These are phyloP conservation scores for Trichoderma afroharzianum DNA, from an alignment of 2,329 filamentous ascomycete species.

Conservation along the genomic window DNA sequence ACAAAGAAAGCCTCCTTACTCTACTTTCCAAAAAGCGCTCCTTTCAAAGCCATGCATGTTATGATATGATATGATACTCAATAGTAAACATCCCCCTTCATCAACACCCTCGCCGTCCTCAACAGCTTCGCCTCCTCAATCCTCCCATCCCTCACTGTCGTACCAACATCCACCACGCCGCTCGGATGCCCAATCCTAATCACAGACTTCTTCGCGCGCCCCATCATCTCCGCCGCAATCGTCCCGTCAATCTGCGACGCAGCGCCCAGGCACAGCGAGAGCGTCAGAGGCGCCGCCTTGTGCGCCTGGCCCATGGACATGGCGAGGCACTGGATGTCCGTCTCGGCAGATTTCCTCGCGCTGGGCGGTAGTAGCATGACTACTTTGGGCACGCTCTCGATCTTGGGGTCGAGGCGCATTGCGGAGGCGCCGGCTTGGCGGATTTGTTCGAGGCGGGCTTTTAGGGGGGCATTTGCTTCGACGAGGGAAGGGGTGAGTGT, in stretches of 20 bases:
- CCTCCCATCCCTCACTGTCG: constrained; percentile 36
- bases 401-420: constrained; percentile 55
- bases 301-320: constrained; percentile 56
- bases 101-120: constrained; percentile 46
- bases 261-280: constrained; percentile 49
- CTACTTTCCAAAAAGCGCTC: not conserved
- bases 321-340: constrained; percentile 45
- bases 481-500: constrained; percentile 53
- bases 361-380: constrained; percentile 42
- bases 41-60: not conserved
- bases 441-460: constrained; percentile 51
- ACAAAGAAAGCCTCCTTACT: not conserved
- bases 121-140: constrained; percentile 44
- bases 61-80: constrained; percentile 15
- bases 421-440: constrained; percentile 52
- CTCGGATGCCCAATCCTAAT: constrained; percentile 46
- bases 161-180: constrained; percentile 45
- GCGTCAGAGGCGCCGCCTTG: constrained; percentile 53
- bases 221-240: constrained; percentile 35
- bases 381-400: constrained; percentile 59
- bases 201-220: constrained; percentile 22
- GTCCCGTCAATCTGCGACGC: constrained; percentile 46
- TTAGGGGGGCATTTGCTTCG: constrained; percentile 41
- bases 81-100: constrained; percentile 48
- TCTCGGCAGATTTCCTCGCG: constrained; percentile 20